Evolutionary conservation across 495 filamentous ascomycete species (phyloP), one percentile per base, ranked within the genome.

Genomic region (Tuber melanosporum): DNA sequence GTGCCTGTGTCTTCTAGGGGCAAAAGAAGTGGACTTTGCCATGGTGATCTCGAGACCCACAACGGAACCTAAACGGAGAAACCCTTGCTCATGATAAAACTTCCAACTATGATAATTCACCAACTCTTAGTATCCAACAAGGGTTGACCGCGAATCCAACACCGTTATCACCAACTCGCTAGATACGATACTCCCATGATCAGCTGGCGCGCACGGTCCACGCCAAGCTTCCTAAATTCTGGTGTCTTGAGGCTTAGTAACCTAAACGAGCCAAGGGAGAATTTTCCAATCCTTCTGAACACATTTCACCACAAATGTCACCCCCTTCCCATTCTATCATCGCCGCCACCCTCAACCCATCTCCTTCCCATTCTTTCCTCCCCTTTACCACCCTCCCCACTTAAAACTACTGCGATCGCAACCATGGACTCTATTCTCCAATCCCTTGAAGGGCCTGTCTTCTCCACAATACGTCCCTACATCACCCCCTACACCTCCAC

Each of bases 401-500:
- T 47, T 39, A 71, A 41, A 57, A 76, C 46, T 69, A 32, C 57
- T 19, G 71, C 26, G 45, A 14, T 45, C n/a, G 39, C 71, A 44
- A 74, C 44, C 43, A 81, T 81, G 79, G 79, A 82, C 32, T 22
- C 74, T 32, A 69, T 79, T 74, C 82, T 83, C 73, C 71, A 46
- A 73, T 71, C 73, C 71, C 88, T 89, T 85, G 88, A 90, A 71
- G 57, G 57, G 26, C 84, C 88, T 70, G 83, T 94, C 71, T 86
- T 91, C 82, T 86, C 89, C 66, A 88, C 89, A 73, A 86, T 97
- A 81, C 90, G 90, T 80, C 86, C 87, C 3, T 80, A 86, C 74
- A 87, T 96, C 78, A 91, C 91, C 83, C 94, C 93, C 71, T 86
- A 97, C 77, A 93, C 93, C 73, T 88, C 91, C 79, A 90, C 90